A percentile compares a stretch with the other conserved stretches of the same genome.
These are phyloP conservation scores for Platismatia glauca DNA, from an alignment of 495 filamentous ascomycete species.

Conservation along the genomic window DNA sequence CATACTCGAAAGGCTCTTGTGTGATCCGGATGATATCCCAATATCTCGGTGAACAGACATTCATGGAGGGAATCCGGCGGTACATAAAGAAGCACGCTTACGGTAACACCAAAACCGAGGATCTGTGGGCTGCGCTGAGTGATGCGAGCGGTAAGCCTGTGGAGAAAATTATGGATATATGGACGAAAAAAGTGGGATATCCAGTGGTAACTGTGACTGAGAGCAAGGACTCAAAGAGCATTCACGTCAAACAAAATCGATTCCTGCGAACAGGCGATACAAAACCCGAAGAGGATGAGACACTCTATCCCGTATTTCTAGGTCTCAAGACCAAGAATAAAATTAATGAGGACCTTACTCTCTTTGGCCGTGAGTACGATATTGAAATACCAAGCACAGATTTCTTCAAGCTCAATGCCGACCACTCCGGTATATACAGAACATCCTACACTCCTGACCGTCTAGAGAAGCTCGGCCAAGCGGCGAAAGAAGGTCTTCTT, in stretches of 20 bases:
- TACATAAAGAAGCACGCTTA: constrained; percentile 97
- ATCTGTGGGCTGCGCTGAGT: constrained; percentile 83
- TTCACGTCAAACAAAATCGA: constrained; percentile 55
- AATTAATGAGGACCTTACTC: constrained; percentile 48
- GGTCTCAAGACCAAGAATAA: constrained; percentile 52
- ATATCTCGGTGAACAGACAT: constrained; percentile 84
- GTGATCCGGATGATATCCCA: constrained; percentile 97
- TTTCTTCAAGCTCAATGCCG: constrained; percentile 62
- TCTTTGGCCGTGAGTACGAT: constrained; percentile 63
- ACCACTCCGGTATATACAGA: constrained; percentile 57
- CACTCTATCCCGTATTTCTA: constrained; percentile 55
- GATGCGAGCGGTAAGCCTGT: constrained; percentile 89
- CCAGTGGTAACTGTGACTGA: constrained; percentile 57
- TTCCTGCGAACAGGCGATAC: constrained; percentile 60
- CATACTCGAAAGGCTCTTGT: constrained; percentile 93
- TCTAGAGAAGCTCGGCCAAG: constrained; percentile 55
- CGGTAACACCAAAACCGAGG: constrained; percentile 61
- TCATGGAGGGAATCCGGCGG: constrained; percentile 82
- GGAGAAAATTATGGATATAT: constrained; percentile 59
- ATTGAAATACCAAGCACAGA: constrained; percentile 55
- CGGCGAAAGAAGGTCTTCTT: constrained; percentile 76
- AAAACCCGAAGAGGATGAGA: constrained; percentile 62
- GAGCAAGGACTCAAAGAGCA: constrained; percentile 35
- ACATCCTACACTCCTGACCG: constrained; percentile 55
- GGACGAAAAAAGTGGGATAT: constrained; percentile 62